Evolutionary conservation across 768 basidiomycete genomes (phyloP), one percentile per base, ranked within the genome.

Genomic region (Saitozyma podzolica): DNA sequence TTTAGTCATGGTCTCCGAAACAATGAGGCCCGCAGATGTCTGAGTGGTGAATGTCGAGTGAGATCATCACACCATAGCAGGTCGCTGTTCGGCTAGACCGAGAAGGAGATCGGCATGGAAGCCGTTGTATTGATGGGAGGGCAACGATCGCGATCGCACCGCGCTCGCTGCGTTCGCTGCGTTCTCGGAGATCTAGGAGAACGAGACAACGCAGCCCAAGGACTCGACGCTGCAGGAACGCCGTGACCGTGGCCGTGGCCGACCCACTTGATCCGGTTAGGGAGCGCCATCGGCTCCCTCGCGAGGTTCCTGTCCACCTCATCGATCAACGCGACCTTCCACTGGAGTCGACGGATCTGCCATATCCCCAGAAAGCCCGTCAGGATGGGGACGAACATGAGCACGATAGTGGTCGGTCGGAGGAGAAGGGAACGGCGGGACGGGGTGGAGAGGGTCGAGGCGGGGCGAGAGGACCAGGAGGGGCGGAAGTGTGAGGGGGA

Each of bases 261-360:
- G 43, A 77, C 83, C 58, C 65, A 96, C 95, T 98, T 93, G 81
- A 99, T 87, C 80, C 85, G 85, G 51, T 83, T 84, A 1, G 96
- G 96, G 39, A 99, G 81, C 29, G 82, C 73, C 59, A 99, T 85
- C 0, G 95, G 89, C 40, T 85, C 86, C 14, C 89, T 83, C 65
- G 88, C 84, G 42, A 98, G 81, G 80, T 96, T 95, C 79, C 90
- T 87, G 76, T 96, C 89, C 42, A 98, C 83, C 72, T 97, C 91
- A 67, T 96, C 91, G 65, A 98, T 97, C 55, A 99, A 83, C 56
- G 86, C 85, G 50, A 95, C 83, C 80, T 99, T 99, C 96, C 96
- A 99, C 77, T 90, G 86, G 40, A 98, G 84, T 53, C 96, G 86
- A 70, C 91, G 85, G 40, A 99, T 82, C 80, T 99, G 96, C 95